phyloP scores from a whole-genome alignment of 176 grass and related monocot genomes.

The Eleusine coracana region DNA sequence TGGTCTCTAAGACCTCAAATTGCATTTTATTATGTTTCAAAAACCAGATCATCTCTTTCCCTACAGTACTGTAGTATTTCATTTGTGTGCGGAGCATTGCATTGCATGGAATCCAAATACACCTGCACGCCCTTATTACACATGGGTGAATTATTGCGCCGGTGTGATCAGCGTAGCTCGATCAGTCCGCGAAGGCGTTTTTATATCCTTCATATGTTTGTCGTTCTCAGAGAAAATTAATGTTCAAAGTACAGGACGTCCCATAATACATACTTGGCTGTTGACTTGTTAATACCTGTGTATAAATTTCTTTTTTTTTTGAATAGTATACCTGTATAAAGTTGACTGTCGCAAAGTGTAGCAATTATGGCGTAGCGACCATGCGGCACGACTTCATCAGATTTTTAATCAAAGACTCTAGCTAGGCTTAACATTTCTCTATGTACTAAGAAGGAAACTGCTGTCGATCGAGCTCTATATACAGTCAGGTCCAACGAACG shows the following conservation, averaged over 20 bases:
- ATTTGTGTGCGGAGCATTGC: not conserved
- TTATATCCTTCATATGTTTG: not conserved
- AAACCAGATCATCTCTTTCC: too few relatives aligned
- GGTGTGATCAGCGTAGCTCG: not conserved
- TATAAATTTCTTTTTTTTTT: too few relatives aligned
- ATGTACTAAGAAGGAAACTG: not conserved
- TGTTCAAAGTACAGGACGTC: not conserved
- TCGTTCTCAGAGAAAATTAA: not conserved
- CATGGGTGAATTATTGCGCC: not conserved
- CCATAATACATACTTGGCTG: not conserved
- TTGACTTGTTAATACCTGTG: not conserved
- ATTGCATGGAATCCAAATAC: not conserved
- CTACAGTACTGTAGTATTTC: too few relatives aligned
- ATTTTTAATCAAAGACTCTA: slow-evolving; percentile 3
- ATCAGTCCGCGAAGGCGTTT: not conserved
- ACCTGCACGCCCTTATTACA: not conserved
- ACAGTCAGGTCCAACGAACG: too few relatives aligned
- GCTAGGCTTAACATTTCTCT: not conserved
- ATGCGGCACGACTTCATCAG: not conserved
- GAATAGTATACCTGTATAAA: too few relatives aligned
- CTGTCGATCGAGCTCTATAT: too few relatives aligned
- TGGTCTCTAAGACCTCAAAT: too few relatives aligned
- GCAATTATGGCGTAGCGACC: not conserved
- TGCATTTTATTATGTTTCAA: too few relatives aligned
- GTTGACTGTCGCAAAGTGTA: not conserved